Conservation (phyloP, 2,329 filamentous ascomycete genomes). For the Venturia aucupariae region DNA sequence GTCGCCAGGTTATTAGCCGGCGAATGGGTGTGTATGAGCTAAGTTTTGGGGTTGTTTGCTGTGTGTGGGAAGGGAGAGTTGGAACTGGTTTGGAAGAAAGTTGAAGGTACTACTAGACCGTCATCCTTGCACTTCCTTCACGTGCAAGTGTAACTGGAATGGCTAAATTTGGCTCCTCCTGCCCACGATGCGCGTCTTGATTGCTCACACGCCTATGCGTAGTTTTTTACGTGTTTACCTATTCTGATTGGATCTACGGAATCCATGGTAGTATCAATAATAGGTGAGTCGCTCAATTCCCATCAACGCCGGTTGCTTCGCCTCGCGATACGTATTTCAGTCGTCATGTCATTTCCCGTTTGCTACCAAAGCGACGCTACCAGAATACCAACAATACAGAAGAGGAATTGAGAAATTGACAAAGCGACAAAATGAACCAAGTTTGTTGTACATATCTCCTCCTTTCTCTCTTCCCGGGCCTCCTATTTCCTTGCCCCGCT, state of each 20-base stretch:
- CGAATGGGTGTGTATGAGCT: constrained; percentile 7
- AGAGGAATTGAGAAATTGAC: neutral
- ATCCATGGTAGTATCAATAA: constrained; percentile 1
- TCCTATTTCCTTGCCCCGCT: neutral
- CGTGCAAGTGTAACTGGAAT: neutral
- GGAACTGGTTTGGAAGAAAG: neutral
- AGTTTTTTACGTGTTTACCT: neutral
- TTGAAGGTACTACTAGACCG: neutral
- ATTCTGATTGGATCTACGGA: neutral
- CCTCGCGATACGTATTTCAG: neutral
- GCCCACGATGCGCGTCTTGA: neutral
- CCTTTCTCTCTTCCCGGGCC: neutral
- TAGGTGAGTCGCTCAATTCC: neutral
- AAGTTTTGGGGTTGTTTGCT: neutral
- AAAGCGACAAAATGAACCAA: too few relatives aligned
- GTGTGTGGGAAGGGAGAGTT: neutral
- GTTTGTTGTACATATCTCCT: neutral
- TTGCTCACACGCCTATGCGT: neutral
- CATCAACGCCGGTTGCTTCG: neutral
- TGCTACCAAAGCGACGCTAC: neutral
- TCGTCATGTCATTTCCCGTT: neutral
- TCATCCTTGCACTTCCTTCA: neutral
- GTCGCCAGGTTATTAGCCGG: constrained; percentile 2
- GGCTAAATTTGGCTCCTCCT: neutral
- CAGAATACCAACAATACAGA: neutral